Conservation (phyloP, 768 basidiomycete genomes). For the Pleurotus tuber-regium region DNA sequence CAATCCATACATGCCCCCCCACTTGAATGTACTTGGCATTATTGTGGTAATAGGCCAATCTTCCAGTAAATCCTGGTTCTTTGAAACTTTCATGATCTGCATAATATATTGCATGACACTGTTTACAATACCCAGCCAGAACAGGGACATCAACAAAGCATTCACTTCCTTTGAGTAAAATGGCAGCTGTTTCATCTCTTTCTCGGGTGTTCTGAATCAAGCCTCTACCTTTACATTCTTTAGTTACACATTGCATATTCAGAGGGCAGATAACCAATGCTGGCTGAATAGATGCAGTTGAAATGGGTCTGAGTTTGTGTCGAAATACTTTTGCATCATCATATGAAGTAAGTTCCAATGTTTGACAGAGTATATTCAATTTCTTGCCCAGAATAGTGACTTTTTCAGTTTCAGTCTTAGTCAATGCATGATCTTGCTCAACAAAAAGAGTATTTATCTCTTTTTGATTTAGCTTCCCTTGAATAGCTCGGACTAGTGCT, state of each 20-base stretch:
- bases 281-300: background rate
- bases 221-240: background rate
- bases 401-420: too few relatives aligned
- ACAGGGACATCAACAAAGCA: slow-evolving; percentile 12
- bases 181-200: slow-evolving; percentile 14
- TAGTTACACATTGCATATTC: slow-evolving; percentile 4
- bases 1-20: slow-evolving; percentile 14
- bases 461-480: too few relatives aligned
- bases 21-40: slow-evolving; percentile 16
- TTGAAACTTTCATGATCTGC: slow-evolving; percentile 19
- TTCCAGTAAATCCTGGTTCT: background rate
- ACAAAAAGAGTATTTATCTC: too few relatives aligned
- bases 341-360: background rate
- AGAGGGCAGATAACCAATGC: background rate
- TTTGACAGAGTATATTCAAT: too few relatives aligned
- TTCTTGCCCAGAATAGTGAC: too few relatives aligned
- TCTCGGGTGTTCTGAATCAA: background rate
- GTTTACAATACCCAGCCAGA: slow-evolving; percentile 15
- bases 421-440: too few relatives aligned
- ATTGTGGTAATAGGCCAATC: slow-evolving; percentile 9
- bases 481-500: too few relatives aligned
- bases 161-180: slow-evolving; percentile 12
- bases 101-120: slow-evolving; percentile 15
- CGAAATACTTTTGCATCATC: background rate
- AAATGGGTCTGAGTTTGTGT: background rate